A percentile compares a stretch with the other conserved stretches of the same genome.
phyloP scores from a whole-genome alignment of 2,329 filamentous ascomycete species.

The Fusarium brachygibbosum region DNA sequence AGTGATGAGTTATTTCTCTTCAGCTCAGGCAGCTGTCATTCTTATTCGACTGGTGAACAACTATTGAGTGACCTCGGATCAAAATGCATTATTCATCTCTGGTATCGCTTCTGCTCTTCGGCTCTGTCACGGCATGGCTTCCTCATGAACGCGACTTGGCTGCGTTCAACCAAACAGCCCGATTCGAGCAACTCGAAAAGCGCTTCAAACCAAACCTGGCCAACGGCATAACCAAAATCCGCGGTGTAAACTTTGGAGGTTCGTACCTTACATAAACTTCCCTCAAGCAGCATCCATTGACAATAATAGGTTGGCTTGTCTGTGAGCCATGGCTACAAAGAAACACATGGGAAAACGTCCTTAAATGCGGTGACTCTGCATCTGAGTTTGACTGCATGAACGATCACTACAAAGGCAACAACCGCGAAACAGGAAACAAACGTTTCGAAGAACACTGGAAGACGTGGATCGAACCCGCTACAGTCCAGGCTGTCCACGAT shows the following conservation, averaged over 20 bases:
- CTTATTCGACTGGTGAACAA: background rate
- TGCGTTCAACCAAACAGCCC: slow-evolving; percentile 35
- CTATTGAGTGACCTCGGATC: background rate
- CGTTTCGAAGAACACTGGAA: slow-evolving; percentile 35
- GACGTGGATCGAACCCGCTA: slow-evolving; percentile 35
- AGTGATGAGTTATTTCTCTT: background rate
- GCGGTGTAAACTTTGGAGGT: slow-evolving; percentile 39
- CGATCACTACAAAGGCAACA: slow-evolving; percentile 25
- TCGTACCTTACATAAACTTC: fast-evolving
- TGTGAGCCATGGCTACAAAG: slow-evolving; percentile 29
- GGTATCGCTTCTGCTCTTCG: slow-evolving; percentile 5
- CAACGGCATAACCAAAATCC: slow-evolving; percentile 30
- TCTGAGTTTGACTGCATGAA: slow-evolving; percentile 41
- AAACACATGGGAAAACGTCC: slow-evolving; percentile 21
- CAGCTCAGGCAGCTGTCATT: background rate
- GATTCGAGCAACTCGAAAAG: slow-evolving; percentile 35
- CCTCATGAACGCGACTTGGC: slow-evolving; percentile 33
- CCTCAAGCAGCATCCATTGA: fast-evolving
- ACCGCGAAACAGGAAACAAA: slow-evolving; percentile 30
- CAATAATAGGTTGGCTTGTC: slow-evolving; percentile 26
- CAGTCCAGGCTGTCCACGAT: slow-evolving; percentile 39
- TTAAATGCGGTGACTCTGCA: slow-evolving; percentile 22
- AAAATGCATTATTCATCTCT: background rate
- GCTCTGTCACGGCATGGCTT: slow-evolving; percentile 30
- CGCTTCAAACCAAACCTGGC: slow-evolving; percentile 26